These are phyloP conservation scores for Colletotrichum sp. DNA, from an alignment of 2,329 filamentous ascomycete species.

Conservation along the genomic window DNA sequence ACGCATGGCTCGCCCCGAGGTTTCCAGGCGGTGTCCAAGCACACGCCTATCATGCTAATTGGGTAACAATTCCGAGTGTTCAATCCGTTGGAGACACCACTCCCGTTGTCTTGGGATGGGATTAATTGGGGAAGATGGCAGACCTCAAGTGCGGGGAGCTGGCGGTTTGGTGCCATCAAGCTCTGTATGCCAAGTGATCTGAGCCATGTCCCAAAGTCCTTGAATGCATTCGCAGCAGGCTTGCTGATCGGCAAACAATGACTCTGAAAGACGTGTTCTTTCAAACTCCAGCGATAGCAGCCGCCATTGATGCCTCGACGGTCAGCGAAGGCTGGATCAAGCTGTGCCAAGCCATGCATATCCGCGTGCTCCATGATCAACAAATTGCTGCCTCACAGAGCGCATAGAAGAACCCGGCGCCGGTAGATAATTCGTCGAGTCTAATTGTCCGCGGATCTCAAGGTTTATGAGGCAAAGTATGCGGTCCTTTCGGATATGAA, in stretches of 20 bases:
- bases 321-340: not conserved
- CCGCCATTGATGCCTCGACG: not conserved
- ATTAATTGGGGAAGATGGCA: not conserved
- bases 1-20: not conserved
- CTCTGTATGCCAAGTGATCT: not conserved
- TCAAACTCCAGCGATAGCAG: not conserved
- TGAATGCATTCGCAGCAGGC: not conserved
- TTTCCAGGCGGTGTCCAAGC: not conserved
- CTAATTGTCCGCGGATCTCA: not conserved
- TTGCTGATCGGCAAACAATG: not conserved
- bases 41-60: not conserved
- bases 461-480: not conserved
- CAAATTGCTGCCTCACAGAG: not conserved
- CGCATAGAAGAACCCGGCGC: not conserved
- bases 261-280: not conserved
- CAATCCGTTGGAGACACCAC: not conserved
- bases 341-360: not conserved
- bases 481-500: not conserved
- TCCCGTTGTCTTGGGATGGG: not conserved
- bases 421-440: not conserved
- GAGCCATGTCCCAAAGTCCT: not conserved
- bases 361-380: not conserved
- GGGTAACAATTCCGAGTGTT: not conserved
- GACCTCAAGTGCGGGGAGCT: not conserved
- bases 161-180: not conserved